These are phyloP conservation scores for Pseudocercospora crystallina DNA, from an alignment of 2,329 filamentous ascomycete species.

Conservation along the genomic window DNA sequence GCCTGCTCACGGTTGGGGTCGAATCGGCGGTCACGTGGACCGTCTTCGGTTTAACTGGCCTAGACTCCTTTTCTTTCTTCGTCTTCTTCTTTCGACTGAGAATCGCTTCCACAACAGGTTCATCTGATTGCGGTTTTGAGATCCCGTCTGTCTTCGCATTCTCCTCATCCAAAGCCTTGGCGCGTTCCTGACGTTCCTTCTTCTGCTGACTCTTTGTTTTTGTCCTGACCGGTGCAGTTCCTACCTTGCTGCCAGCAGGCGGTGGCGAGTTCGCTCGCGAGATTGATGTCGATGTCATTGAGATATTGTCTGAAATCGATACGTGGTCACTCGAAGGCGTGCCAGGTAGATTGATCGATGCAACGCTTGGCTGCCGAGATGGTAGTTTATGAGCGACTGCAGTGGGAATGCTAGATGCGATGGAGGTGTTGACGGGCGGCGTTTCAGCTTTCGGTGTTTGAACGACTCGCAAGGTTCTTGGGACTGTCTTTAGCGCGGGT, in stretches of 20 bases:
- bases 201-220: slow-evolving; percentile 78
- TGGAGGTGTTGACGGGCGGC: slow-evolving; percentile 42
- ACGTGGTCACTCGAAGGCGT: slow-evolving; percentile 72
- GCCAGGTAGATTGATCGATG: slow-evolving; percentile 64
- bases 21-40: slow-evolving; percentile 27
- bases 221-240: slow-evolving; percentile 65
- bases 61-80: slow-evolving; percentile 58
- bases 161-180: slow-evolving; percentile 47
- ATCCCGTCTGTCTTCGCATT: slow-evolving; percentile 55
- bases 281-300: slow-evolving; percentile 68
- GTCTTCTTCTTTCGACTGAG: slow-evolving; percentile 81
- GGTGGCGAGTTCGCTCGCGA: slow-evolving; percentile 71
- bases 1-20: slow-evolving; percentile 32
- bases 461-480: slow-evolving; percentile 70
- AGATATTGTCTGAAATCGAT: slow-evolving; percentile 67
- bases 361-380: slow-evolving; percentile 55
- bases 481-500: slow-evolving; percentile 48
- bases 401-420: slow-evolving; percentile 37
- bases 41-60: slow-evolving; percentile 26
- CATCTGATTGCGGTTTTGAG: slow-evolving; percentile 42
- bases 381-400: slow-evolving; percentile 41
- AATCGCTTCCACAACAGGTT: slow-evolving; percentile 66
- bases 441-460: slow-evolving; percentile 63
- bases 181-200: slow-evolving; percentile 57
- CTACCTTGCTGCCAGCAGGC: slow-evolving; percentile 60